Evolutionary conservation across 2,329 filamentous ascomycete species (phyloP).

Genomic region (Colletotrichum sp.): DNA sequence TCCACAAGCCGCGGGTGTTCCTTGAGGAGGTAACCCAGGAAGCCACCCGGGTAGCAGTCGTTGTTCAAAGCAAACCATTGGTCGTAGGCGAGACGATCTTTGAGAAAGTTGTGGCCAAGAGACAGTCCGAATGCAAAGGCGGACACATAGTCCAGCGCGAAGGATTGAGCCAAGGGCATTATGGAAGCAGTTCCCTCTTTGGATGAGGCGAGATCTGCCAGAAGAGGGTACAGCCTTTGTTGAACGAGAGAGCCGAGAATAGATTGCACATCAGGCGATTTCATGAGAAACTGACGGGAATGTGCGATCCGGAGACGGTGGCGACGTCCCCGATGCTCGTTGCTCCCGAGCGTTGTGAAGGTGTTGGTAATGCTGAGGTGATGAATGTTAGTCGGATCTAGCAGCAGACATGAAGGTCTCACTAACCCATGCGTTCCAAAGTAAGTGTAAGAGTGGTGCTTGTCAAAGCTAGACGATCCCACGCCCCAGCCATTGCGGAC

Average conservation of each 20-base stretch:
- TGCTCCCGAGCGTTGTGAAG: neutral
- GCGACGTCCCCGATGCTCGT: neutral
- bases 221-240: neutral
- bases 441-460: neutral
- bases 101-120: neutral
- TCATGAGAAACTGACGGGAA: neutral
- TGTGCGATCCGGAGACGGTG: neutral
- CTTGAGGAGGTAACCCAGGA: neutral
- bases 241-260: neutral
- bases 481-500: neutral
- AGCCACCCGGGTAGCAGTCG: neutral
- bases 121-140: neutral
- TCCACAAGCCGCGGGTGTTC: neutral
- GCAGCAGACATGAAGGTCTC: rapidly evolving
- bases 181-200: neutral
- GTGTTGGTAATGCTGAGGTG: neutral
- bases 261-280: neutral
- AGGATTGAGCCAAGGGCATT: neutral
- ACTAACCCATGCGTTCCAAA: neutral
- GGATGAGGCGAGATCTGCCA: neutral
- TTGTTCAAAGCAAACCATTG: neutral
- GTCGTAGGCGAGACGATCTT: neutral
- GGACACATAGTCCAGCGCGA: neutral
- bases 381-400: rapidly evolving
- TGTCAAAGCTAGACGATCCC: neutral